Percentiles rank a stretch among this genome's conserved stretches.
These are phyloP conservation scores for Atkinsonella hypoxylon DNA, from an alignment of 2,329 filamentous ascomycete genomes.

Conservation along the genomic window DNA sequence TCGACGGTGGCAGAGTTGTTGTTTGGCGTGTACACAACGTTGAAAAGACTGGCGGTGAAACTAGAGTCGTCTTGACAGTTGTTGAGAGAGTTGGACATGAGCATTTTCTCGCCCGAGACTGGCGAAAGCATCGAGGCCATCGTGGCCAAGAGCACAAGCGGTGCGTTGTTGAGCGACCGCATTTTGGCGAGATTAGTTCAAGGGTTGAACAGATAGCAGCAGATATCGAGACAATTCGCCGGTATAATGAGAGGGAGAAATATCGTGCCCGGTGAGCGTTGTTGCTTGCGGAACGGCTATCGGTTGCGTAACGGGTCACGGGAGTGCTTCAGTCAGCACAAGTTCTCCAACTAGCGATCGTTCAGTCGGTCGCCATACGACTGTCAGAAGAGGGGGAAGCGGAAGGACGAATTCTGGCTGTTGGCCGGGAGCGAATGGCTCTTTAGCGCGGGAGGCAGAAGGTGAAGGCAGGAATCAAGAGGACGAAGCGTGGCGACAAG, in stretches of 20 bases:
- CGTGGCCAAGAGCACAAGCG: conserved; percentile 33
- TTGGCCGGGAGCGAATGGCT: not conserved
- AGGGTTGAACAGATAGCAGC: not conserved
- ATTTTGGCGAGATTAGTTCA: conserved; percentile 21
- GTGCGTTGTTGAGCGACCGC: conserved; percentile 33
- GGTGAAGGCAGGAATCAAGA: not conserved
- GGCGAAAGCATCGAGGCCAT: conserved; percentile 32
- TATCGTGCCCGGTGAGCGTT: not conserved
- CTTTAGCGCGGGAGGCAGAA: not conserved
- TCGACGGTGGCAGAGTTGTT: conserved; percentile 64
- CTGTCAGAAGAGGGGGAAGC: not conserved
- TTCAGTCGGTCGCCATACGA: not conserved
- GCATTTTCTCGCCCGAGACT: conserved; percentile 49
- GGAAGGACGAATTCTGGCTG: not conserved
- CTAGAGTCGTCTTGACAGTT: conserved; percentile 73
- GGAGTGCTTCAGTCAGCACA: too few species aligned
- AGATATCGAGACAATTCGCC: not conserved
- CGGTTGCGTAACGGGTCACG: not conserved
- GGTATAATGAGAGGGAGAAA: not conserved
- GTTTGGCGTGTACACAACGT: conserved; percentile 65
- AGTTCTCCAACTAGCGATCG: too few species aligned
- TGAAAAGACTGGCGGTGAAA: conserved; percentile 81
- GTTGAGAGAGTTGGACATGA: conserved; percentile 74
- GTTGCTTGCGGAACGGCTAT: conserved; percentile 3
- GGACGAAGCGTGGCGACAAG: not conserved